Evolutionary conservation across 345 rosid genomes (phyloP).

Genomic region (Trapa incisa): DNA sequence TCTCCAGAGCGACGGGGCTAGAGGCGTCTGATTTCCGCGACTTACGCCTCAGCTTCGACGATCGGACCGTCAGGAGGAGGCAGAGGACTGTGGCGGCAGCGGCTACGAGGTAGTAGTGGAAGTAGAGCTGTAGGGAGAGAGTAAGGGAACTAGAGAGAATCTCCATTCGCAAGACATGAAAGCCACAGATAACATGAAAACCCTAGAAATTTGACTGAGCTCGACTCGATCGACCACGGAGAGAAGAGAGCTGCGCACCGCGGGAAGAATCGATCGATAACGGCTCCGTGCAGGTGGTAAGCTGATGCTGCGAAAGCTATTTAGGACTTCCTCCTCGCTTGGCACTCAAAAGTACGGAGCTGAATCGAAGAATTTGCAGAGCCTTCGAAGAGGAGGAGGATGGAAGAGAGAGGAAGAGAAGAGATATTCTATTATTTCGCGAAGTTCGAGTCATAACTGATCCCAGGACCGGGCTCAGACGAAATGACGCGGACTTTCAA

Average conservation of each 20-base stretch:
- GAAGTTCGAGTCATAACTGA: slow-evolving; percentile 12
- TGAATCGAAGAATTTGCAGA: background rate
- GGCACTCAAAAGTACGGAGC: background rate
- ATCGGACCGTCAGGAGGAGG: slow-evolving; percentile 31
- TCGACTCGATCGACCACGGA: background rate
- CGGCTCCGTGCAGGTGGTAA: background rate
- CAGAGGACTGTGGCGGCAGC: slow-evolving; percentile 33
- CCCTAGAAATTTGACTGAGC: slow-evolving; percentile 18
- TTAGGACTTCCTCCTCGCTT: background rate
- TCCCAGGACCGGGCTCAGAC: background rate
- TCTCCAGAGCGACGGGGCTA: slow-evolving; percentile 2
- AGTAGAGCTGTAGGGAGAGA: slow-evolving; percentile 9
- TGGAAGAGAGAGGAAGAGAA: background rate
- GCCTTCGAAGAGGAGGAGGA: background rate
- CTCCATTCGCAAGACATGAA: too few species aligned
- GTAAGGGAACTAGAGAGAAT: slow-evolving; percentile 7
- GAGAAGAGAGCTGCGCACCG: background rate
- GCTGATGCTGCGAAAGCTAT: background rate
- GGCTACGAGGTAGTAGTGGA: slow-evolving; percentile 25
- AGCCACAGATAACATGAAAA: slow-evolving; percentile 5
- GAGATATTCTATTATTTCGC: background rate
- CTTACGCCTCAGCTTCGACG: slow-evolving; percentile 18
- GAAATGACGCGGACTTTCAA: background rate
- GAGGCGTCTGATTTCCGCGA: slow-evolving; percentile 10
- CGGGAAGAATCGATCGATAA: background rate